Conservation (phyloP, 805 yeast species). For the Cyberlindnera veronae region DNA sequence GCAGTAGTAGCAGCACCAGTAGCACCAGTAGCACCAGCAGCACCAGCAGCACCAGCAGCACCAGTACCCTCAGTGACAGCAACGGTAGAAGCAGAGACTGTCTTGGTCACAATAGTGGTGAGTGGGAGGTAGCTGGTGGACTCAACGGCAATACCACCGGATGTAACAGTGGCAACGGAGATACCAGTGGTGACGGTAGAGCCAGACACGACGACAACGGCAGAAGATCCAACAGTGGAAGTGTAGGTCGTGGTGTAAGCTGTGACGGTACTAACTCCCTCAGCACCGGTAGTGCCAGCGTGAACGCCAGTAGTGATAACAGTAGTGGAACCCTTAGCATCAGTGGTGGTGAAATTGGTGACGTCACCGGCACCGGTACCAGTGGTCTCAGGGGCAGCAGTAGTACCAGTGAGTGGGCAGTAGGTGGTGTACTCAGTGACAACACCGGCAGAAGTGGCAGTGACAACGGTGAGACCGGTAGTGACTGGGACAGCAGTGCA, state of each 20-base stretch:
- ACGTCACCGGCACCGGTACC: neutral
- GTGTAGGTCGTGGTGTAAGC: neutral
- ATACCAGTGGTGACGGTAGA: neutral
- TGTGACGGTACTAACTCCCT: neutral
- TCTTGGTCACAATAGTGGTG: neutral
- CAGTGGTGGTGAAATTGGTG: conserved; percentile 6
- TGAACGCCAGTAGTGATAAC: conserved; percentile 3
- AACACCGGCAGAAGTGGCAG: conserved; percentile 1
- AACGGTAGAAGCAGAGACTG: neutral
- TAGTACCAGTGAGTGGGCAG: neutral
- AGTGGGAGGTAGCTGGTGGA: neutral
- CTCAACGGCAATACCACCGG: neutral
- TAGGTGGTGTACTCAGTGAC: neutral
- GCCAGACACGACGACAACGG: neutral
- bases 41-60: neutral
- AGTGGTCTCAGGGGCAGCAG: conserved; percentile 9
- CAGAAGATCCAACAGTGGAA: neutral
- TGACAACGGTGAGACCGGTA: neutral
- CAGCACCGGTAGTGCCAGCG: neutral
- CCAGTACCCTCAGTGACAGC: neutral
- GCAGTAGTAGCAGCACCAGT: neutral
- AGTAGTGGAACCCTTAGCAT: neutral
- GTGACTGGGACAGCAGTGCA: neutral
- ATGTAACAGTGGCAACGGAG: neutral
- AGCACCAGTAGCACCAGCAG: neutral